Percentiles rank a stretch among this genome's conserved stretches.
phyloP scores from a whole-genome alignment of 176 grass and related monocot species.

The Pharus latifolius region DNA sequence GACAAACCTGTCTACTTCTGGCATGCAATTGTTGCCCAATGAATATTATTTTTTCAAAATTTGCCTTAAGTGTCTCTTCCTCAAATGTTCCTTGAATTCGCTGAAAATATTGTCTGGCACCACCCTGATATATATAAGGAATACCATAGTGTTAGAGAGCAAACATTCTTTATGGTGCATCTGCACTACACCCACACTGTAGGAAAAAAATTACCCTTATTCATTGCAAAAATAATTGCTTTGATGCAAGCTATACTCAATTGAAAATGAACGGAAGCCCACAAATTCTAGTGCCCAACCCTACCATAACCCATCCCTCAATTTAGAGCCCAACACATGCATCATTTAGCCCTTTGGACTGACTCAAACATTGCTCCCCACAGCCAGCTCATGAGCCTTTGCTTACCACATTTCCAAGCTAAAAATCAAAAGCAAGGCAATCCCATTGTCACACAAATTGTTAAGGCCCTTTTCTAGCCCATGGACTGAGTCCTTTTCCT shows the following conservation, averaged over 20 bases:
- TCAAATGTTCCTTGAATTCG: slow-evolving; percentile 81
- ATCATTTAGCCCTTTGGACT: too few species aligned
- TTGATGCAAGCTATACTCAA: background rate
- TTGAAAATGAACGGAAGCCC: background rate
- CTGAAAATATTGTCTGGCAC: slow-evolving; percentile 77
- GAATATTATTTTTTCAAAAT: slow-evolving; percentile 89
- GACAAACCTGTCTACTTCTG: slow-evolving; percentile 55
- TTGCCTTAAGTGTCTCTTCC: slow-evolving; percentile 78
- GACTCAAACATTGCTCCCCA: too few species aligned
- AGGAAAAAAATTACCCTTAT: background rate
- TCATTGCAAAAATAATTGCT: too few species aligned
- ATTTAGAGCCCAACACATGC: too few species aligned
- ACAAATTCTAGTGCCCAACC: too few species aligned
- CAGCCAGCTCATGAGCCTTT: too few species aligned
- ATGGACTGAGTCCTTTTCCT: too few species aligned
- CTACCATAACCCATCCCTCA: too few species aligned
- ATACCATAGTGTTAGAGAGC: slow-evolving; percentile 6
- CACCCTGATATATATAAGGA: slow-evolving; percentile 51
- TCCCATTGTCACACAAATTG: too few species aligned
- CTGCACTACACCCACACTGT: background rate
- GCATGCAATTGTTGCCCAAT: slow-evolving; percentile 57
- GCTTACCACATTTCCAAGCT: too few species aligned
- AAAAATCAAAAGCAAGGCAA: too few species aligned
- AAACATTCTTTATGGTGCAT: background rate
- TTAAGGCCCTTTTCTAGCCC: too few species aligned